Conservation (phyloP, 148 eudicot species). For the Arbutus unedo region DNA sequence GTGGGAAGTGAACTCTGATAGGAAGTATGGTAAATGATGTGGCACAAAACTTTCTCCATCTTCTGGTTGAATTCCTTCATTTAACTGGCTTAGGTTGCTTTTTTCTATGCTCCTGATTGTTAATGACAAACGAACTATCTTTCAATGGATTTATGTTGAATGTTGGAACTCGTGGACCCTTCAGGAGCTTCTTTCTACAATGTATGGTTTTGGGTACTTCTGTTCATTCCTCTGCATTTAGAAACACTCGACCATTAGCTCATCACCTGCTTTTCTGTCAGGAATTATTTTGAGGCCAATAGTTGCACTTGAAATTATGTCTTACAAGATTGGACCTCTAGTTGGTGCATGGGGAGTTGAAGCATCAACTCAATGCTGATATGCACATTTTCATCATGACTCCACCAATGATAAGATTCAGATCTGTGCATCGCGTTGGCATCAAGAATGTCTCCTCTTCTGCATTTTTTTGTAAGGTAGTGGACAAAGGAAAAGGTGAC, state of each 20-base stretch:
- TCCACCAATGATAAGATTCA: background rate
- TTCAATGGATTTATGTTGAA: slow-evolving; percentile 17
- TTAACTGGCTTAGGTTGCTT: slow-evolving; percentile 4
- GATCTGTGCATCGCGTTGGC: background rate
- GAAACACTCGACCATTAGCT: slow-evolving; percentile 22
- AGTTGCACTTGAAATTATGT: background rate
- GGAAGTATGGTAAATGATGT: background rate
- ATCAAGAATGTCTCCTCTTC: background rate
- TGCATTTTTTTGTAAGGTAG: too few relatives aligned
- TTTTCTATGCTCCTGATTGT: slow-evolving; percentile 12
- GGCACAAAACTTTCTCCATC: background rate
- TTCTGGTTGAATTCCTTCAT: background rate
- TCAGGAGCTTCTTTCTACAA: slow-evolving; percentile 11
- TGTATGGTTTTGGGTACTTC: background rate
- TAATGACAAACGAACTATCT: slow-evolving; percentile 29
- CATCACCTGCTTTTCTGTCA: background rate
- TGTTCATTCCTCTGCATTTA: slow-evolving; percentile 25
- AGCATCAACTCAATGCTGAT: background rate
- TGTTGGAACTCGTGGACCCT: background rate
- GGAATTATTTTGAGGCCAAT: background rate
- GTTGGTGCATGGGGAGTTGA: background rate
- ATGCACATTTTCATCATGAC: background rate
- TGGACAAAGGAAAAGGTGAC: background rate
- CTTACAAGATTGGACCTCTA: background rate
- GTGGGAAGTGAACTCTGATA: background rate